Conservation (phyloP, 768 basidiomycete species). For the Panaeolus cyanescens region DNA sequence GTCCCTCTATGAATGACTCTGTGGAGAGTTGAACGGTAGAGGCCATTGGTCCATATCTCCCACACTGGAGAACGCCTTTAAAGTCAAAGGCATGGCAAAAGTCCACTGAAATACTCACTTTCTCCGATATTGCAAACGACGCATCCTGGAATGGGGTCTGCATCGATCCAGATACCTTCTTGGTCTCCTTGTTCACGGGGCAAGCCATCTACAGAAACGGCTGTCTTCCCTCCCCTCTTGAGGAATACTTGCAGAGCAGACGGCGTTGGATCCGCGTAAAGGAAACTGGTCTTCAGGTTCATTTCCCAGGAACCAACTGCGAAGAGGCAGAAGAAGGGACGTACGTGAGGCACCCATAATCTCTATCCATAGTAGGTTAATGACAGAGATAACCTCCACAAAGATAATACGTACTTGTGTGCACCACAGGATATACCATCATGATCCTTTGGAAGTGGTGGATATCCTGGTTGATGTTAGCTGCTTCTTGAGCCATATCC, state of each 20-base stretch:
- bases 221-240: slow-evolving; percentile 21
- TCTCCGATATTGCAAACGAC: slow-evolving; percentile 92
- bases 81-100: background rate
- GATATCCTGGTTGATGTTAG: slow-evolving; percentile 60
- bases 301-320: background rate
- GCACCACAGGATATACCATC: slow-evolving; percentile 90
- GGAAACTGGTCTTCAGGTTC: slow-evolving; percentile 51
- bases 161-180: slow-evolving; percentile 77
- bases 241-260: slow-evolving; percentile 84
- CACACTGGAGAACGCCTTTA: slow-evolving; percentile 58
- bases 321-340: slow-evolving; percentile 15
- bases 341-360: slow-evolving; percentile 91
- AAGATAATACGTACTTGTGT: slow-evolving; percentile 61
- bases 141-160: slow-evolving; percentile 81
- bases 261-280: slow-evolving; percentile 81
- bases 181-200: slow-evolving; percentile 56
- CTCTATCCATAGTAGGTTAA: slow-evolving; percentile 41
- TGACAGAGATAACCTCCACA: background rate
- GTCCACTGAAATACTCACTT: slow-evolving; percentile 50
- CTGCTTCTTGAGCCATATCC: background rate
- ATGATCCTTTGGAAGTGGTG: slow-evolving; percentile 76
- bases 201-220: slow-evolving; percentile 23
- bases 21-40: slow-evolving; percentile 88
- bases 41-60: slow-evolving; percentile 88
- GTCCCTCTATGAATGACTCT: slow-evolving; percentile 77